Percentiles rank a stretch among this genome's conserved stretches.
Evolutionary conservation across 179 eudicot genomes (phyloP).

Genomic region (Pouteria campechiana): DNA sequence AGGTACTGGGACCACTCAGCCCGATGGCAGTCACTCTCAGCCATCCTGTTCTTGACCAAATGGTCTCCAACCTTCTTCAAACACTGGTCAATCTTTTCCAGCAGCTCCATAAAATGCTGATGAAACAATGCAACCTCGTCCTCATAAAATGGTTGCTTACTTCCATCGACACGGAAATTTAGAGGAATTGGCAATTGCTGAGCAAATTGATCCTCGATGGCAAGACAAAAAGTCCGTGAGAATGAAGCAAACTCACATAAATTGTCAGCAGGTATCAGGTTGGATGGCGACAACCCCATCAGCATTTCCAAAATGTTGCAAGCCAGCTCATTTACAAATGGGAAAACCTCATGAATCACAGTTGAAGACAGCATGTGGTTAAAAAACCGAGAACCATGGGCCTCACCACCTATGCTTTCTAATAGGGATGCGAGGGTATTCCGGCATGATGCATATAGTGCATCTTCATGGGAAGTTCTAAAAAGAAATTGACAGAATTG

Average conservation of each 20-base stretch:
- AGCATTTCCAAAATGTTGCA: conserved; percentile 12
- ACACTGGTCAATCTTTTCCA: conserved; percentile 28
- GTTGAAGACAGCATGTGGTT: too few relatives aligned
- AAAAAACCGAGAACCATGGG: too few relatives aligned
- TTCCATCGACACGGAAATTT: conserved; percentile 4
- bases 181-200: conserved; percentile 1
- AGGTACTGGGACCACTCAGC: conserved; percentile 48
- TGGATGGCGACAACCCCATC: conserved; percentile 11
- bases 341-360: conserved; percentile 32
- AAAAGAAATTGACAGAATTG: conserved; percentile 61
- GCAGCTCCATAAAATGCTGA: conserved; percentile 24
- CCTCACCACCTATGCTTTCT: conserved; percentile 9
- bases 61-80: conserved; percentile 33
- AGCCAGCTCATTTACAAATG: conserved; percentile 49
- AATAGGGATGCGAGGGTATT: conserved; percentile 50
- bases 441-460: conserved; percentile 49
- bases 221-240: conserved; percentile 24
- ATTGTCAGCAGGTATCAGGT: too few relatives aligned
- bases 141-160: conserved; percentile 5
- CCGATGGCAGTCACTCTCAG: conserved; percentile 9
- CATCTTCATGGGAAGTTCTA: conserved; percentile 21
- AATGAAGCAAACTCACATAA: conserved; percentile 54
- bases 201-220: conserved; percentile 9
- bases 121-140: conserved; percentile 26
- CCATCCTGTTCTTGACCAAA: conserved; percentile 12